A percentile compares a stretch with the other conserved stretches of the same genome.
Conservation (phyloP, 805 yeast genomes). For the Candida suzukii region DNA sequence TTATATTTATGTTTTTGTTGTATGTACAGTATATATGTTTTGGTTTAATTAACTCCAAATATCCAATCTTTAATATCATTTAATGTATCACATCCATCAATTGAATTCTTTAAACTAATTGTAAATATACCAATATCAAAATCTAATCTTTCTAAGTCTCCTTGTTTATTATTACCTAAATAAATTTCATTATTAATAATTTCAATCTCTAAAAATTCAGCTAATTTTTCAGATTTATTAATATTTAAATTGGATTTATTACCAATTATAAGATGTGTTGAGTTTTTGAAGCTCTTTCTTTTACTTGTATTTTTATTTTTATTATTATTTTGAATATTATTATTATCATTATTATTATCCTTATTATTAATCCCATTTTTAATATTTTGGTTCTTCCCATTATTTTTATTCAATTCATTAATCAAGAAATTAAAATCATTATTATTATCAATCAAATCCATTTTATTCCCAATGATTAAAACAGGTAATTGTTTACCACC, state of each 20-base stretch:
- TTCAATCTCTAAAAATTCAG: constrained; percentile 14
- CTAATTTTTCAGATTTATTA: constrained; percentile 5
- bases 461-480: constrained; percentile 23
- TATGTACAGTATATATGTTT: no score
- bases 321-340: neutral
- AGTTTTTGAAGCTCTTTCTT: no score
- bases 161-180: neutral
- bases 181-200: constrained; percentile 1
- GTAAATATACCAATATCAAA: constrained; percentile 18
- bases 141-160: constrained; percentile 4
- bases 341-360: neutral
- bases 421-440: neutral
- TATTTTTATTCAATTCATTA: neutral
- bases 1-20: no score
- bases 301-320: no score
- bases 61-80: constrained; percentile 17
- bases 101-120: constrained; percentile 11
- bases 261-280: no score
- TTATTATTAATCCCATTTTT: no score
- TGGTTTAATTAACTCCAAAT: constrained; percentile 4
- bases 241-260: neutral
- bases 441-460: constrained; percentile 10
- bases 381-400: no score
- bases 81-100: constrained; percentile 5
- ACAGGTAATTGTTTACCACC: constrained; percentile 12